Conservation (phyloP, 345 rosid genomes). For the Crucihimalaya himalaica region DNA sequence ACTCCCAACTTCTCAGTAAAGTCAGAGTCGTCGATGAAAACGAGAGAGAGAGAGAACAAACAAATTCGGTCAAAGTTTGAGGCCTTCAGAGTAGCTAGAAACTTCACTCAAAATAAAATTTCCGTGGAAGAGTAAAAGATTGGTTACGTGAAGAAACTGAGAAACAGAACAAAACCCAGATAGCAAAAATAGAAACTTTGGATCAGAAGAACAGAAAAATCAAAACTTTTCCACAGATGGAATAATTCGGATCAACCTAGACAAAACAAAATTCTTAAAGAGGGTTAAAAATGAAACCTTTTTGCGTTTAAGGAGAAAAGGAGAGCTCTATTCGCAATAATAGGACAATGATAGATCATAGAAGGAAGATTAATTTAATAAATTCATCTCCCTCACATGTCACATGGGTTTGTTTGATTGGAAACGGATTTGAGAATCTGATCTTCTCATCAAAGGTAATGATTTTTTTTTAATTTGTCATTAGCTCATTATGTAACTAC, state of each 20-base stretch:
- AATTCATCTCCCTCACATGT: constrained; percentile 7
- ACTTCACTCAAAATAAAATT: background rate
- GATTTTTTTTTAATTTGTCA: background rate
- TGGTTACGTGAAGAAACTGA: background rate
- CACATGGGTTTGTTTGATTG: constrained; percentile 12
- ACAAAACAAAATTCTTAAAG: background rate
- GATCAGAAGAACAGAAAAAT: constrained; percentile 10
- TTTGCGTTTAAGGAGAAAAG: background rate
- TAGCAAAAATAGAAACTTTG: background rate
- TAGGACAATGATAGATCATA: constrained; percentile 33
- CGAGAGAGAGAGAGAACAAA: constrained; percentile 14
- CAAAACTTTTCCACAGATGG: background rate
- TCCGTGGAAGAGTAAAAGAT: background rate
- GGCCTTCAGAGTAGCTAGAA: constrained; percentile 17
- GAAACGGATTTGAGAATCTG: constrained; percentile 12
- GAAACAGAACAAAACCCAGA: constrained; percentile 5
- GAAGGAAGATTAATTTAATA: background rate
- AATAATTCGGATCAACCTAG: constrained; percentile 1
- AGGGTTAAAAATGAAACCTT: background rate
- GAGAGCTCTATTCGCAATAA: constrained; percentile 34
- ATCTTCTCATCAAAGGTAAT: constrained; percentile 4
- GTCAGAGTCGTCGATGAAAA: constrained; percentile 29
- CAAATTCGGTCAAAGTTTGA: constrained; percentile 23
- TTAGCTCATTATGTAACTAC: background rate
- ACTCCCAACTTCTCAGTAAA: background rate